phyloP scores from a whole-genome alignment of 2,329 filamentous ascomycete genomes.

The Pezicula carpinea region DNA sequence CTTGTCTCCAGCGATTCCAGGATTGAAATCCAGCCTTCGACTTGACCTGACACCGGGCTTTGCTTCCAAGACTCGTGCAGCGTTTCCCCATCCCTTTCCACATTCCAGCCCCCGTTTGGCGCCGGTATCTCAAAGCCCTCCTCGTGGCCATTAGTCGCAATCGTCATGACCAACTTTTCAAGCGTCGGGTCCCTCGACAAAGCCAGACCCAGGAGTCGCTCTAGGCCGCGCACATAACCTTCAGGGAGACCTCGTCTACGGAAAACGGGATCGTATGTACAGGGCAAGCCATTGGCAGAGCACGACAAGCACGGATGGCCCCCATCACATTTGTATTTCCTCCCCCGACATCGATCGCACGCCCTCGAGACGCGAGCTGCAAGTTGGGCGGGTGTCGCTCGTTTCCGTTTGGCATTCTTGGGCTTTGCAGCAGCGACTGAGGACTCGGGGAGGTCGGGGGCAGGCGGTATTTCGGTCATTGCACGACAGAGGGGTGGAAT shows the following conservation, averaged over 20 bases:
- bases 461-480: background rate
- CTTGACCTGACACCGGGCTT: background rate
- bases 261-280: conserved; percentile 64
- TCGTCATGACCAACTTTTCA: conserved; percentile 2
- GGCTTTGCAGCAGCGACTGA: background rate
- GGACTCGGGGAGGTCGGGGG: background rate
- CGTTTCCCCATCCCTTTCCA: conserved; percentile 19
- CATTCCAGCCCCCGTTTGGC: conserved; percentile 28
- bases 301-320: conserved; percentile 66
- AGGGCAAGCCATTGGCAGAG: conserved; percentile 53
- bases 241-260: conserved; percentile 73
- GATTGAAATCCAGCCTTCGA: background rate
- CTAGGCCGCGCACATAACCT: conserved; percentile 68
- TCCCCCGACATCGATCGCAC: conserved; percentile 63
- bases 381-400: conserved; percentile 39
- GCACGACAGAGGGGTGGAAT: background rate
- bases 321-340: conserved; percentile 70
- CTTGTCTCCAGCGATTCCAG: conserved; percentile 2
- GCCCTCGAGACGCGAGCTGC: conserved; percentile 61
- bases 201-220: conserved; percentile 30
- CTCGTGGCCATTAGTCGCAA: conserved; percentile 24
- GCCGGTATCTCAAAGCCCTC: conserved; percentile 31
- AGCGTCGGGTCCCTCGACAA: conserved; percentile 4
- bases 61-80: conserved; percentile 10
- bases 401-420: background rate